Base-by-base conservation (phyloP, 768 basidiomycete species). In the Vararia minispora region DNA sequence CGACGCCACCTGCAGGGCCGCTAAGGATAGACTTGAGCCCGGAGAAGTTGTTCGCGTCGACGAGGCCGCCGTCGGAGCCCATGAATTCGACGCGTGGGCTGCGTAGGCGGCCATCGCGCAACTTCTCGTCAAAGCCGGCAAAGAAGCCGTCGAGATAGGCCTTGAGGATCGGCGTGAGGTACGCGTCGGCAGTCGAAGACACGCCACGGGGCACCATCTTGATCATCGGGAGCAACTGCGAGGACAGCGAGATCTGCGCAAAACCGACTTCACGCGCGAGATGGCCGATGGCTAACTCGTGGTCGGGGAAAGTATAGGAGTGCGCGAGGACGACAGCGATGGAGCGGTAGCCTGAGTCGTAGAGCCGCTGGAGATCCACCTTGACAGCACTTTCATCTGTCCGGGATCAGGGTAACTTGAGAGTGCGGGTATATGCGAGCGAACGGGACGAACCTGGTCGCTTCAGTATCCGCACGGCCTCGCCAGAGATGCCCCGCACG, bases 1-100 rank as follows among this genome's bases (percentile, higher is more conserved):
- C 94, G 5, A 98, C 94, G 3, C 92, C 92, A 2, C 92, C 92
- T 0, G 92, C 94, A 0, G 92, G 94, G 3, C 87, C 88, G 49
- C 86, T 90, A 26, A 95, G 59, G 46, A 97, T 91, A 46, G 84
- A 88, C 68, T 91, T 92, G 49, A 98, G 60, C 0, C 92, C 94
- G 0, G 87, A 89, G 56, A 98, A 97, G 51, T 86, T 84, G 41
- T 72, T 58, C 10, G 83, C 59, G 53, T 88, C 83, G 17, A 89
- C 62, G 8, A 92, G 62, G 6, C 87, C 86, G 5, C 89, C 94
- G 51, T 98, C 92, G 39, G 83, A 87, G 25, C 82, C 83, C 94
- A 97, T 98, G 54, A 97, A 97, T 54, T 92, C 90, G 23, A 95
- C 89, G 2, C 86, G 63, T 1, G 79, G 76, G 40, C 74, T 77